These are phyloP conservation scores for Paramecium octaurelia DNA, from an alignment of 73 alveolate species.

Conservation along the genomic window DNA sequence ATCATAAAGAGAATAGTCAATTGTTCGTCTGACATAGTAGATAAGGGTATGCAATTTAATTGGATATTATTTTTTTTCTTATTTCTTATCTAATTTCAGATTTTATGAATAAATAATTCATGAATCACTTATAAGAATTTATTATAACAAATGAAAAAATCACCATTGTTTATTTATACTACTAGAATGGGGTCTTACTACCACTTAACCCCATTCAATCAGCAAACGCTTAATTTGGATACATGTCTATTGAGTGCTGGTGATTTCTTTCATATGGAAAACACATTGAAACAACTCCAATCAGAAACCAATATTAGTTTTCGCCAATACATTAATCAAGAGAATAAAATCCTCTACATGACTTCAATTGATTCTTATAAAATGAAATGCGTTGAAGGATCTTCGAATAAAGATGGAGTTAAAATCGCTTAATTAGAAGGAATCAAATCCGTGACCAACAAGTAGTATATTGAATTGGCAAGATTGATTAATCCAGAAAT, in stretches of 20 bases:
- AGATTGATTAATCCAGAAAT: constrained; percentile 20
- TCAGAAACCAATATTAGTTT: neutral
- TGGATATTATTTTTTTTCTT: neutral
- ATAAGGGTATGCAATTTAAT: neutral
- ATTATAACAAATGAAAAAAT: neutral
- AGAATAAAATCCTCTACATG: neutral
- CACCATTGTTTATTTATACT: neutral
- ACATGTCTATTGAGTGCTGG: neutral
- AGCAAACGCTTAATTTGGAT: neutral
- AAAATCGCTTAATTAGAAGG: neutral
- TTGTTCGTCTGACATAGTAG: neutral
- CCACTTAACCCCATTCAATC: constrained; percentile 3
- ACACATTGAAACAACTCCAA: neutral
- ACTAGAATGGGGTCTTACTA: neutral
- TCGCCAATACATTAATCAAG: neutral
- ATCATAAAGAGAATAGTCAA: neutral
- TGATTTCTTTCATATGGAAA: neutral
- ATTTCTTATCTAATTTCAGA: neutral
- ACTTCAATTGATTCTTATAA: constrained; percentile 12
- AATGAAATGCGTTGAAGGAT: constrained; percentile 15
- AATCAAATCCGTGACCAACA: neutral
- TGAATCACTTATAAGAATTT: neutral
- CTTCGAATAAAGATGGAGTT: neutral
- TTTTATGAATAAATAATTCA: neutral
- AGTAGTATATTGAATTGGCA: neutral